phyloP scores from a whole-genome alignment of 176 grass and related monocot species.

The Carex scoparia region DNA sequence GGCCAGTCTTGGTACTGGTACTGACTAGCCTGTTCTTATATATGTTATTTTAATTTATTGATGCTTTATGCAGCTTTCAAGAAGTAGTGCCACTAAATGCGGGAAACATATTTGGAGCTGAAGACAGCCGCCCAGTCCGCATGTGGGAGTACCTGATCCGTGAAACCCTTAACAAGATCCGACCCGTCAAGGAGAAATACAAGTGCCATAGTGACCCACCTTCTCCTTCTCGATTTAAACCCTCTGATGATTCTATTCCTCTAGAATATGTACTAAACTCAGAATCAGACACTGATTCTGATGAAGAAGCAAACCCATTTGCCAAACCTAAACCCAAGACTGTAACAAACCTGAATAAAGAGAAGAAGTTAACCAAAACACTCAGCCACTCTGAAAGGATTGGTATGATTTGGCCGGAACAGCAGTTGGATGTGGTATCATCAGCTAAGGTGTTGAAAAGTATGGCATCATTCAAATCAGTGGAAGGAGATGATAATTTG shows the following conservation, averaged over 20 bases:
- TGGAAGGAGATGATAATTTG: constrained; percentile 31
- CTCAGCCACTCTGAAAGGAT: constrained; percentile 75
- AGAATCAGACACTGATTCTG: constrained; percentile 65
- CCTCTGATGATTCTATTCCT: constrained; percentile 55
- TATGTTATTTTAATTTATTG: constrained; percentile 4
- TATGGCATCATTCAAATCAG: constrained; percentile 55
- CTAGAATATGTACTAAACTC: constrained; percentile 61
- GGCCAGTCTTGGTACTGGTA: neutral
- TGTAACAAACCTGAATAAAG: constrained; percentile 25
- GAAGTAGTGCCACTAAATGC: constrained; percentile 98
- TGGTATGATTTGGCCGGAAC: constrained; percentile 95
- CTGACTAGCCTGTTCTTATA: constrained; percentile 7
- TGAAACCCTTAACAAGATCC: constrained; percentile 79
- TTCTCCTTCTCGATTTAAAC: constrained; percentile 86
- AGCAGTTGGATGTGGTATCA: constrained; percentile 56
- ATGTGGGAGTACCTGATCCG: constrained; percentile 82
- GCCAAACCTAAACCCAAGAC: constrained; percentile 29
- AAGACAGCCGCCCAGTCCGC: constrained; percentile 66
- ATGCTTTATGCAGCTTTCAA: constrained; percentile 63
- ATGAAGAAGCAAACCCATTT: constrained; percentile 52
- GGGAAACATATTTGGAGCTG: constrained; percentile 93
- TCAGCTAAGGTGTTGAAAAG: constrained; percentile 45
- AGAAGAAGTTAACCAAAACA: constrained; percentile 55
- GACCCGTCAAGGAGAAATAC: constrained; percentile 71
- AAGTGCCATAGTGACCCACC: constrained; percentile 82